A percentile compares a stretch with the other conserved stretches of the same genome.
phyloP scores from a whole-genome alignment of 345 rosid genomes.

The Orychophragmus violaceus region DNA sequence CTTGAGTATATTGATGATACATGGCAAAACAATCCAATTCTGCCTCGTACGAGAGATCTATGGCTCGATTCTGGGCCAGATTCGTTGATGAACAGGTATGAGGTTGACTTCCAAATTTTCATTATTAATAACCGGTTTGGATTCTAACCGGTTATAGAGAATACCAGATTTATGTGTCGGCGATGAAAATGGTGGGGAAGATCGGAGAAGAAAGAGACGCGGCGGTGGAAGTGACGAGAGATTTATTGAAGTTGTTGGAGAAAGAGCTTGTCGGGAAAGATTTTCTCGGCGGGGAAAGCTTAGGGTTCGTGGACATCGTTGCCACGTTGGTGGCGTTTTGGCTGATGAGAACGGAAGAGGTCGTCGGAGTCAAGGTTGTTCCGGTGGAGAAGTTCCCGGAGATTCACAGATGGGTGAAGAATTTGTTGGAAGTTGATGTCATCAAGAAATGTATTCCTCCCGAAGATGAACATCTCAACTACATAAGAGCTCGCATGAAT shows the following conservation, averaged over 20 bases:
- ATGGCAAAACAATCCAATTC: constrained; percentile 35
- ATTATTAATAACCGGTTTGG: not conserved
- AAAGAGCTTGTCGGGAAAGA: constrained; percentile 27
- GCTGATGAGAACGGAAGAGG: constrained; percentile 16
- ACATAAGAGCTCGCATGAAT: constrained; percentile 19
- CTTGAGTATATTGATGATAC: constrained; percentile 49
- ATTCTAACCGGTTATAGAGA: not conserved
- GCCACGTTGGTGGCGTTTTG: constrained; percentile 26
- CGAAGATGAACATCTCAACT: constrained; percentile 14
- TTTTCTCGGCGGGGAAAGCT: constrained; percentile 29
- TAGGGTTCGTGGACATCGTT: constrained; percentile 31
- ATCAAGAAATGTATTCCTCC: constrained; percentile 30
- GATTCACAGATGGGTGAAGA: constrained; percentile 17
- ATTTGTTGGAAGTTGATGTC: not conserved
- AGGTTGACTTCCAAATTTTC: not conserved
- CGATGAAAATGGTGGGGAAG: constrained; percentile 26
- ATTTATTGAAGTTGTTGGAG: constrained; percentile 26
- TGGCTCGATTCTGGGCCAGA: constrained; percentile 42
- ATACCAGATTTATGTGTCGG: constrained; percentile 7
- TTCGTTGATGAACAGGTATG: constrained; percentile 39
- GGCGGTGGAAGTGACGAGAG: constrained; percentile 22
- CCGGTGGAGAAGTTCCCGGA: constrained; percentile 15
- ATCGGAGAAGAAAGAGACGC: constrained; percentile 15
- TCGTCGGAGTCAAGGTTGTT: constrained; percentile 18
- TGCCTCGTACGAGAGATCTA: constrained; percentile 38